Base-by-base conservation (phyloP, 805 yeast genomes). In the Saccharomycopsis fibuligera region DNA sequence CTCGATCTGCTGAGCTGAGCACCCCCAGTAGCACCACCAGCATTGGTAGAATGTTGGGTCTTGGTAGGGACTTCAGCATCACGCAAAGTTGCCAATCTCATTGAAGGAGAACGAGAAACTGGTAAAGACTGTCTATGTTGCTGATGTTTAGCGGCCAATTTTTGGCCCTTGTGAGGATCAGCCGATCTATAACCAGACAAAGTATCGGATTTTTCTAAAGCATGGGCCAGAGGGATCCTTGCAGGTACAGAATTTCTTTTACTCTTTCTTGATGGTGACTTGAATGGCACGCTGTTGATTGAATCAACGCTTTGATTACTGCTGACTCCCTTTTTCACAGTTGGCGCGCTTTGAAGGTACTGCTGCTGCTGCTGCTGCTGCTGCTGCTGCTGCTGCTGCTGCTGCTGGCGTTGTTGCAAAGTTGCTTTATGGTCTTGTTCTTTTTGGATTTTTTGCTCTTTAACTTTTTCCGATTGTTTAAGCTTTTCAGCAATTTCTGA, bases 181-280 rank as follows among this genome's bases (percentile, higher is more conserved):
- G 22, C 19, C 8, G 8, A 4, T 4, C 10, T 27, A 19, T 29
- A 39, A 6, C 27, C 38, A 19, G 48, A 31, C 19, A 44, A 37
- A 16, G 43, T 12, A 21, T 48, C 52, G 8, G 21, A 14, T 22
- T 35, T 29, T 30, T 48, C 48, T 14, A 48, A 27, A 4, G 33
- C 44, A 31, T 47, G 51, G 21, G 51, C 51, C 47, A 42, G 42
- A 8, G 50, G 54, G 35, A 50, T 50, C 14, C 29, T 27, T 19
- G 45, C 48, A 4, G 53, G 53, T 9, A 30, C 30, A 5, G 51
- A 48, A 31, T 48, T 19, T 30, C 51, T 33, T 24, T 43, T 50
- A 40, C 17, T 23, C n/a, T 23, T 46, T 27, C 27, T 44, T 14
- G 42, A 5, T 2, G 48, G 30, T 8, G n/a, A 12, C n/a, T 22